Conservation (phyloP, 192 early-diverging fungal species). For the Linderina pennispora region DNA sequence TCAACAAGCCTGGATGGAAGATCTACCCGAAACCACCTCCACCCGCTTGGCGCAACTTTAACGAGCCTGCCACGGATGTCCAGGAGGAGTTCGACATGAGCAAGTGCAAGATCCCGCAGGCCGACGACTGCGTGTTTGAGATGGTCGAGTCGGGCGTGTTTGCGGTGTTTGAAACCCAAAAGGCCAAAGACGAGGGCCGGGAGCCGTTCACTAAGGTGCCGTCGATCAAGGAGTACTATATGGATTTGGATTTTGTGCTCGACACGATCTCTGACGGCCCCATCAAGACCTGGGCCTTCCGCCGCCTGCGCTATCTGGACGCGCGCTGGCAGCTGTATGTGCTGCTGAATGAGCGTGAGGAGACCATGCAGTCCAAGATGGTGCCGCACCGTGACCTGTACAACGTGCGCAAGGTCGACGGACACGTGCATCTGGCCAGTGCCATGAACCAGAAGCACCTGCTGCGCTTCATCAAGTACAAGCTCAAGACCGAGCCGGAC, state of each 20-base stretch:
- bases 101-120: slow-evolving; percentile 3
- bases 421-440: slow-evolving; percentile 80
- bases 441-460: slow-evolving; percentile 93
- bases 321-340: slow-evolving; percentile 83
- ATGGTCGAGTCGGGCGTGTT: slow-evolving; percentile 53
- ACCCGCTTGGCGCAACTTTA: slow-evolving; percentile 60
- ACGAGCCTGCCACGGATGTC: slow-evolving; percentile 8
- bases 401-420: slow-evolving; percentile 90
- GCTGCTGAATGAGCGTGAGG: slow-evolving; percentile 79
- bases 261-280: slow-evolving; percentile 70
- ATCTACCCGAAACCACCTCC: slow-evolving; percentile 84
- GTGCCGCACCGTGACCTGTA: slow-evolving; percentile 88
- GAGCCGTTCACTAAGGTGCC: slow-evolving; percentile 49
- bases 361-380: slow-evolving; percentile 75
- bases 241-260: slow-evolving; percentile 69
- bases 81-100: slow-evolving; percentile 8
- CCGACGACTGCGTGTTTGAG: slow-evolving; percentile 34
- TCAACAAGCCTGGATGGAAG: slow-evolving; percentile 67
- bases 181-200: neutral
- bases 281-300: slow-evolving; percentile 78
- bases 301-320: slow-evolving; percentile 82
- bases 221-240: slow-evolving; percentile 65
- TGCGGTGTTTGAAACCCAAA: slow-evolving; percentile 34
- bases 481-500: slow-evolving; percentile 61
- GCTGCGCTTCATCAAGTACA: slow-evolving; percentile 84